phyloP scores from a whole-genome alignment of 352 stramenopile species.

The Globisporangium emineosum region DNA sequence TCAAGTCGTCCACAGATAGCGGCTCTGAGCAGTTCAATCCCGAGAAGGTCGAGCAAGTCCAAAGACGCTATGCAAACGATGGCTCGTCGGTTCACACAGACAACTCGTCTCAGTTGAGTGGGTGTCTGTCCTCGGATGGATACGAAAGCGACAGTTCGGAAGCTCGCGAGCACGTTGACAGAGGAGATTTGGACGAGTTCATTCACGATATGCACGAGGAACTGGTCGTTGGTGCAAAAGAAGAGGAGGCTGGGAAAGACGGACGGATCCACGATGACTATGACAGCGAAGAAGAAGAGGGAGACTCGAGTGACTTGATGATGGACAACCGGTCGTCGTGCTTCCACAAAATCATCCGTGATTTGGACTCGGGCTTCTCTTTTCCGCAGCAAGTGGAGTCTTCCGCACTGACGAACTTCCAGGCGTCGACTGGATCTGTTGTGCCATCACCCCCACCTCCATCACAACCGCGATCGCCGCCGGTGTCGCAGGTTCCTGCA shows the following conservation, averaged over 20 bases:
- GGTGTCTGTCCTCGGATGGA: constrained; percentile 23
- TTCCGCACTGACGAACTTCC: constrained; percentile 26
- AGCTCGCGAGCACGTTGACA: constrained; percentile 16
- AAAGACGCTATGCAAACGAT: constrained; percentile 7
- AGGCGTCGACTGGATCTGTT: constrained; percentile 9
- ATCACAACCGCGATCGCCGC: constrained; percentile 19
- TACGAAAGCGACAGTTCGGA: constrained; percentile 27
- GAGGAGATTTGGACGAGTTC: constrained; percentile 27
- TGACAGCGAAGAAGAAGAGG: constrained; percentile 22
- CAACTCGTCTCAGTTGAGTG: constrained; percentile 24
- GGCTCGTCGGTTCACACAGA: constrained; percentile 31
- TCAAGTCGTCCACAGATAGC: constrained; percentile 1
- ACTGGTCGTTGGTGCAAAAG: not conserved
- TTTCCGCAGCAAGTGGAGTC: constrained; percentile 42
- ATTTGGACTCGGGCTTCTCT: constrained; percentile 53
- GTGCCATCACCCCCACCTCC: not conserved
- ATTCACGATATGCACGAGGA: constrained; percentile 24
- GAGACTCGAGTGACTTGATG: constrained; percentile 12
- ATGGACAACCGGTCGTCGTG: constrained; percentile 22
- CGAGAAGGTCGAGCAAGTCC: constrained; percentile 6
- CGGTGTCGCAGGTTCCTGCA: constrained; percentile 1
- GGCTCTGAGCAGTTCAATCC: constrained; percentile 7
- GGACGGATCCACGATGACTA: constrained; percentile 16
- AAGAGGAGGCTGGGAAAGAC: not conserved
- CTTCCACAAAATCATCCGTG: constrained; percentile 50